A percentile compares a stretch with the other conserved stretches of the same genome.
Conservation (phyloP, 495 filamentous ascomycete genomes). For the Margaritispora aquatica region DNA sequence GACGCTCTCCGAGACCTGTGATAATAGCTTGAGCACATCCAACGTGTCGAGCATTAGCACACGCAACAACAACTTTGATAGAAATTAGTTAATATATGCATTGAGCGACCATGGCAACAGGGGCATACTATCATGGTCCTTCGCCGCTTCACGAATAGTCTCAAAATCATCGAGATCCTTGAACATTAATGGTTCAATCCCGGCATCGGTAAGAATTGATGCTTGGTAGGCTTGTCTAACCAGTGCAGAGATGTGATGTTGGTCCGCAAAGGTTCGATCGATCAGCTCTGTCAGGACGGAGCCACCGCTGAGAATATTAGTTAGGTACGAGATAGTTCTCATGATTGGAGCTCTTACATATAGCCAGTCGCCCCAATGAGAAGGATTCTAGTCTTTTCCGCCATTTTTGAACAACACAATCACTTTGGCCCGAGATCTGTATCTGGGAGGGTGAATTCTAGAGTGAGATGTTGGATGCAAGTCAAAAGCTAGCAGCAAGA, state of each 20-base stretch:
- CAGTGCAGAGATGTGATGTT: conserved; percentile 9
- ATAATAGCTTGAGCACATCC: conserved; percentile 28
- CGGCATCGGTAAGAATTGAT: conserved; percentile 16
- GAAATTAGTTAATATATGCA: background rate
- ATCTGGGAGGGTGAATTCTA: too few species aligned
- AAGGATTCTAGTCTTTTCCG: conserved; percentile 8
- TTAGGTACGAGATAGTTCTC: background rate
- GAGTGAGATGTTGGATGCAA: too few species aligned
- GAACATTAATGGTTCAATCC: conserved; percentile 22
- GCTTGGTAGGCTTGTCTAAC: conserved; percentile 21
- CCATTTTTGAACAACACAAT: too few species aligned
- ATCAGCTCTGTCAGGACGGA: conserved; percentile 5
- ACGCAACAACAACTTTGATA: conserved; percentile 32
- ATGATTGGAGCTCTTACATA: background rate
- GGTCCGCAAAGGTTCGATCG: background rate
- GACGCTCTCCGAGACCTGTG: conserved; percentile 30
- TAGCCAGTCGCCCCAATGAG: conserved; percentile 13
- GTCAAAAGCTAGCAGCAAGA: too few species aligned
- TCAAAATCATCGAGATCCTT: conserved; percentile 28
- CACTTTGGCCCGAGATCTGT: too few species aligned
- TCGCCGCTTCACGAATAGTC: conserved; percentile 23
- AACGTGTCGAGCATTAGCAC: conserved; percentile 28
- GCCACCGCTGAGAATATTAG: conserved; percentile 8
- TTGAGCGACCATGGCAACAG: background rate
- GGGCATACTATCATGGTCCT: conserved; percentile 27